These are phyloP conservation scores for Blastobotrys persicus DNA, from an alignment of 1,139 yeast species.

Conservation along the genomic window DNA sequence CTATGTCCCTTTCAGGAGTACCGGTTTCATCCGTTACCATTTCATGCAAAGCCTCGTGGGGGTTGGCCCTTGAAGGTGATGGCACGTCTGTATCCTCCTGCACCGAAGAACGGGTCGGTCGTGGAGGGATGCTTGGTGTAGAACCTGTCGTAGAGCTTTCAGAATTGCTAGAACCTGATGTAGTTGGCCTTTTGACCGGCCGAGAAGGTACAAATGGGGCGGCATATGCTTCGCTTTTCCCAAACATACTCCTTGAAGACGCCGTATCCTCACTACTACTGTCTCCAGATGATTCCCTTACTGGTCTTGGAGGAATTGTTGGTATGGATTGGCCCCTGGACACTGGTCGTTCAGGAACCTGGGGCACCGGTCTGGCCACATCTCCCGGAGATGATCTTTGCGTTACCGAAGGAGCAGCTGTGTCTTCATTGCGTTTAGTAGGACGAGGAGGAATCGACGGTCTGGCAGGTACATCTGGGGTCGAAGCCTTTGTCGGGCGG, in stretches of 20 bases:
- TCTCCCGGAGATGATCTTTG: neutral
- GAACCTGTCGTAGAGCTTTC: neutral
- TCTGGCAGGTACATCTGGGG: conserved; percentile 3
- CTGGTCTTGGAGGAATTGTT: conserved; percentile 8
- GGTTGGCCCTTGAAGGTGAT: neutral
- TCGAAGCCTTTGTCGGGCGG: neutral
- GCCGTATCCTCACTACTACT: neutral
- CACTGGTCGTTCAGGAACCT: conserved; percentile 8
- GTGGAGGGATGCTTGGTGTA: neutral
- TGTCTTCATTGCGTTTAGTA: too few species aligned
- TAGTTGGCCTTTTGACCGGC: neutral
- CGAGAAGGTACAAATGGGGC: conserved; percentile 5
- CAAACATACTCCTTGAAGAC: neutral
- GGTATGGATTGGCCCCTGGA: conserved; percentile 1
- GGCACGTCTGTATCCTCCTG: neutral
- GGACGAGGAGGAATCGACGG: conserved; percentile 3
- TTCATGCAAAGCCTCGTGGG: neutral
- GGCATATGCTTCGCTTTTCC: neutral
- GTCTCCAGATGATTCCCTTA: neutral
- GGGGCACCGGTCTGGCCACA: neutral
- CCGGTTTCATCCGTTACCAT: neutral
- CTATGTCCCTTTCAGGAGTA: neutral
- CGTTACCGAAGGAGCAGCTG: too few species aligned
- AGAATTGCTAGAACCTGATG: neutral
- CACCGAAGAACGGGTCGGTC: neutral